Base-by-base conservation (phyloP, 176 grass and related monocot species). In the Areca catechu region DNA sequence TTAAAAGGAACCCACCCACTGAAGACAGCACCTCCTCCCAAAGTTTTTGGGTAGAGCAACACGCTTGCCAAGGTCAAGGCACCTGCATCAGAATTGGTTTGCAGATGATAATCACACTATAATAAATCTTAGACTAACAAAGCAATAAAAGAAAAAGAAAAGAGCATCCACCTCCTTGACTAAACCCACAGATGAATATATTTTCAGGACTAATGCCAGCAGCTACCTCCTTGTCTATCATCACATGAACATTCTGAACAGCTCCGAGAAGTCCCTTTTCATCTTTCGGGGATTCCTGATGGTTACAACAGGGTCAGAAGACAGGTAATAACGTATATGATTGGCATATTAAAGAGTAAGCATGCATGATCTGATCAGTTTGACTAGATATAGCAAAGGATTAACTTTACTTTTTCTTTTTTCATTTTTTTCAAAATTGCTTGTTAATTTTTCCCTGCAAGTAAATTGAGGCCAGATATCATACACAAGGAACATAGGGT, bases 1-100 rank as follows among this genome's bases (percentile, higher is more conserved):
- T 85, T 63, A 1, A 87, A 96, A 66, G 93, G 78, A 4, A 97
- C 81, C 93, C 93, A 97, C 15, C 93, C 87, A 34, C 93, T 97
- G 66, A 91, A 91, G 18, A 97, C 65, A 7, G 83, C 80, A 3
- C 78, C 92, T 4, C 86, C 93, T 43, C 86, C 93, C 71, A 97
- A 72, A 53, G 48, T 91, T 78, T 84, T 91, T 0, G 86, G 93
- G 58, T 97, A 91, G 19, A 91, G 81, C 72, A 91, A 72, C 16
- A 97, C 83, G 67, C 83, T 91, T 52, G 93, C 93, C 58, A 91
- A 78, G 58, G 87, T 97, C 15, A 91, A 23, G 69, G 86, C 86
- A 80, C 86, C 86, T 91, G 50, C 23, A 0, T 1, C 4, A 86
- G 53, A 17, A 17, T 1, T 22, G 55, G 4, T 53, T 47, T 4